Evolutionary conservation across 2,329 filamentous ascomycete genomes (phyloP), one percentile per base, ranked within the genome.

Genomic region (Neoarthrinium moseri): DNA sequence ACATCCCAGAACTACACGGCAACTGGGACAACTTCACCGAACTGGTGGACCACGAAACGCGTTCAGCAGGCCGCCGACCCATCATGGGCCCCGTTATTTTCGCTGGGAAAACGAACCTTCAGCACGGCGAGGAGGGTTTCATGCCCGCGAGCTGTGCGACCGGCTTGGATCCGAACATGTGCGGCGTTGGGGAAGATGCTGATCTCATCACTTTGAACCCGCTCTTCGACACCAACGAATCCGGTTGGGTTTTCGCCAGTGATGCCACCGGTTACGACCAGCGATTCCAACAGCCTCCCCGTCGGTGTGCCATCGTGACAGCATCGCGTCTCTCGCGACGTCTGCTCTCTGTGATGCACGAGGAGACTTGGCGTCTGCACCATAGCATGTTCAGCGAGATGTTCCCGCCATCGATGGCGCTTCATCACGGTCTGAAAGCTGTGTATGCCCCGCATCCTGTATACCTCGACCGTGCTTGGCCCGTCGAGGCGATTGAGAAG

Each of bases 391-490:
- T 88, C 62, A 81, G 79, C 21, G 87, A 91, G 64, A 91, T 91
- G 87, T 90, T 86, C 67, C 86, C 86, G 2, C 77, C 84, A 0
- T 80, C 77, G 1, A 77, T 83, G 59, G 85, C 86, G 0, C 71
- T 91, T 5, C 87, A 90, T 55, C 87, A 89, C 58, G 87, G 87
- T 1, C 73, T 89, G 57, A 91, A 91, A 67, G 87, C 86, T 18
- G 84, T 89, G 1, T 89, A 85, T 57, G 89, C 86, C 1, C 90
- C 90, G 0, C 90, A 95, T 52, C 87, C 90, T 0, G 81, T 94
- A 36, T 94, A 84, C 64, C 70, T 89, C 11, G 89, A 94, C 63
- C 81, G 89, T 17, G 75, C 78, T 34, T 95, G 90, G 90, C 71
- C 74, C 5, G 83, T 79, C 4, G 73, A 75, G 12, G 85, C 87